phyloP scores from a whole-genome alignment of 495 filamentous ascomycete genomes.

The Amphirosellinia nigrospora region DNA sequence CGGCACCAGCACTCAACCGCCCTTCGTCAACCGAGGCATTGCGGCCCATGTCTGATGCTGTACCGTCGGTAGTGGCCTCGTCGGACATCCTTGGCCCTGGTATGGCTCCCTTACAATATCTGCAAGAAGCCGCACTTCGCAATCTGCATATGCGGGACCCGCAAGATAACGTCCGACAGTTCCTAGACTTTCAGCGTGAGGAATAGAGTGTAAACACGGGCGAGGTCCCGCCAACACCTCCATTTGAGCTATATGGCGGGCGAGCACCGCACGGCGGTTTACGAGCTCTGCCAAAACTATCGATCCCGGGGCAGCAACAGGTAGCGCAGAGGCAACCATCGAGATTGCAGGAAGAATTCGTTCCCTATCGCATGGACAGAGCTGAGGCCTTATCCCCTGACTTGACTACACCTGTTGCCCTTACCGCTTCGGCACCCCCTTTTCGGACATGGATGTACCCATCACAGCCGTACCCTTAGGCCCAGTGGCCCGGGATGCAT shows the following conservation, averaged over 20 bases:
- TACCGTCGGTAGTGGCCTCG: constrained; percentile 85
- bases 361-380: constrained; percentile 60
- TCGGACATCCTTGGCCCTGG: constrained; percentile 83
- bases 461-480: constrained; percentile 73
- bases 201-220: constrained; percentile 50
- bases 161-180: constrained; percentile 89
- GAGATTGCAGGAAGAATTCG: constrained; percentile 42
- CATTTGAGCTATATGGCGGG: constrained; percentile 56
- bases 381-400: constrained; percentile 54
- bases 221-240: constrained; percentile 62
- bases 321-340: constrained; percentile 31
- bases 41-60: constrained; percentile 65
- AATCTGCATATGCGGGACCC: constrained; percentile 75
- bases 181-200: constrained; percentile 78
- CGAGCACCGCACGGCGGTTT: constrained; percentile 57
- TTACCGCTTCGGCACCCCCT: constrained; percentile 79
- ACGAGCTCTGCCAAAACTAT: constrained; percentile 62
- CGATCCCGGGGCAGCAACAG: constrained; percentile 53
- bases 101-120: constrained; percentile 63
- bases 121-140: constrained; percentile 74
- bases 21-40: constrained; percentile 48
- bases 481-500: constrained; percentile 71
- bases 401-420: constrained; percentile 56
- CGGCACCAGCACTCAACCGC: constrained; percentile 57
- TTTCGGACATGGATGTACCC: constrained; percentile 90